Percentiles rank a stretch among this genome's conserved stretches.
These are phyloP conservation scores for Pelargonium nanum DNA, from an alignment of 345 rosid species.

Conservation along the genomic window DNA sequence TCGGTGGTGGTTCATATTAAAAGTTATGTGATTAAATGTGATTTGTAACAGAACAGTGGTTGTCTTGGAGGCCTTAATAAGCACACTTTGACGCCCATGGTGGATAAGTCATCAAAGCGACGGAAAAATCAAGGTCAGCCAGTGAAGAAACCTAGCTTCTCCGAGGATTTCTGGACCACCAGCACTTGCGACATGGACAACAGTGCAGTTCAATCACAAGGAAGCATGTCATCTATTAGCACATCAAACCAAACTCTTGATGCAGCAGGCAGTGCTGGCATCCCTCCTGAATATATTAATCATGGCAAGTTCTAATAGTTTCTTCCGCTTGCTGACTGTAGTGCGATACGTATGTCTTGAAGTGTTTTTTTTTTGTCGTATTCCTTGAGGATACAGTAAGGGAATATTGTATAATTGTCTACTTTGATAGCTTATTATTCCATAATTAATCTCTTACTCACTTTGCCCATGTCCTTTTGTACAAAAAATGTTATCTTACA, in stretches of 20 bases:
- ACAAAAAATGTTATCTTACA: not conserved
- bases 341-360: not conserved
- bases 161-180: conserved; percentile 57
- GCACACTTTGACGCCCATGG: conserved; percentile 19
- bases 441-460: not conserved
- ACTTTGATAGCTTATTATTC: not conserved
- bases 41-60: conserved; percentile 84
- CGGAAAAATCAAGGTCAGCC: conserved; percentile 10
- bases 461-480: not conserved
- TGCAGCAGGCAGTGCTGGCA: conserved; percentile 15
- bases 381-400: not conserved
- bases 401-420: not conserved
- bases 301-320: conserved; percentile 37
- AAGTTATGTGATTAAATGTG: conserved; percentile 3
- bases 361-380: not conserved
- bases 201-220: conserved; percentile 43
- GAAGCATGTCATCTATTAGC: conserved; percentile 52
- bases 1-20: not conserved
- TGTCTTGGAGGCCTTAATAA: conserved; percentile 57
- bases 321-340: not conserved
- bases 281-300: conserved; percentile 43
- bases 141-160: conserved; percentile 29
- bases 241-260: conserved; percentile 38
- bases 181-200: conserved; percentile 62
- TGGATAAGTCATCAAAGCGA: conserved; percentile 23